phyloP scores from a whole-genome alignment of 306 rosid genomes.

The Dalbergia oliveri region DNA sequence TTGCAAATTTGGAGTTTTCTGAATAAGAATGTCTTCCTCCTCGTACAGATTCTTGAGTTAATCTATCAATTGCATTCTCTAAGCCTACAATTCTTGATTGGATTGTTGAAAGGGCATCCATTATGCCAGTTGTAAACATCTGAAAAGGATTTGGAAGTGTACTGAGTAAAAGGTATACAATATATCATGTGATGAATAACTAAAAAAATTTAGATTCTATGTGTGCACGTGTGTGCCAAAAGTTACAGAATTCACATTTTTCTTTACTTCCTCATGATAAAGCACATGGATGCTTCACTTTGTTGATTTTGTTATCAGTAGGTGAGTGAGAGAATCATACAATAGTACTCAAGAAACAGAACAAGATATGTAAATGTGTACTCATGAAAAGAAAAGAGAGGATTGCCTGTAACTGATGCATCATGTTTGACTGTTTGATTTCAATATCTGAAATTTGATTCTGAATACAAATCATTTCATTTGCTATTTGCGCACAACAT shows the following conservation, averaged over 20 bases:
- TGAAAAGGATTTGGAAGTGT: conserved; percentile 50
- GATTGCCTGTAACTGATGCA: conserved; percentile 79
- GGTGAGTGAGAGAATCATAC: neutral
- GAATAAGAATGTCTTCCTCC: conserved; percentile 58
- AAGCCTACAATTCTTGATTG: conserved; percentile 75
- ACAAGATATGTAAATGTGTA: neutral
- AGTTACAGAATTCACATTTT: conserved; percentile 14
- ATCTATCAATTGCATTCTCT: conserved; percentile 70
- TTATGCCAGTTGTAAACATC: conserved; percentile 72
- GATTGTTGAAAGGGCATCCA: conserved; percentile 71
- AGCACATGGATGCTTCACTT: conserved; percentile 23
- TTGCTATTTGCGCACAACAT: conserved; percentile 65
- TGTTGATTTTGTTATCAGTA: conserved; percentile 3
- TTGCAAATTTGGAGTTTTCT: conserved; percentile 64
- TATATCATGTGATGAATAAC: conserved; percentile 32
- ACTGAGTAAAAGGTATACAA: conserved; percentile 21
- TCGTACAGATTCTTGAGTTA: conserved; percentile 64
- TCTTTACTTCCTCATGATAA: neutral
- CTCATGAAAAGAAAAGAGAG: neutral
- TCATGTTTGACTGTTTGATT: conserved; percentile 71
- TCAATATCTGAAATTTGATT: conserved; percentile 84
- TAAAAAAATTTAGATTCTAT: conserved; percentile 22
- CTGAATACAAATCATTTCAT: conserved; percentile 70
- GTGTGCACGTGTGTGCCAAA: conserved; percentile 14
- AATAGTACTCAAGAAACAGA: conserved; percentile 22